Evolutionary conservation across 371 early-diverging fungal genomes (phyloP), one percentile per base, ranked within the genome.

Genomic region (Smittium culicis): DNA sequence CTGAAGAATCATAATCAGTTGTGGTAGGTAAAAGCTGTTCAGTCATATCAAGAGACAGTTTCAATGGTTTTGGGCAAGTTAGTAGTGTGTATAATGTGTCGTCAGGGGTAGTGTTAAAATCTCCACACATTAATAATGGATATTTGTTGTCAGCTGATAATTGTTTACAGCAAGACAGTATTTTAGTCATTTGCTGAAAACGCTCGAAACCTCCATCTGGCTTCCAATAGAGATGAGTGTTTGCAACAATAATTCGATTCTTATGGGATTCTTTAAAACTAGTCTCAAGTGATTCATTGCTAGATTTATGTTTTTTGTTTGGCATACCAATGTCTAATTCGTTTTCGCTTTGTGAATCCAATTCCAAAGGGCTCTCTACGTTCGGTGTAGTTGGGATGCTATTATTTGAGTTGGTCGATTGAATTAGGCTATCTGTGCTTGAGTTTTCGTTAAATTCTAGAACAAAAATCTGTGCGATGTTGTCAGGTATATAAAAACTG

Each of bases 191-290:
- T 67, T 77, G 77, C 62, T 70, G 71, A 30, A 77, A 62, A 27
- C 77, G 68, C 67, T 76, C 71, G 34, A 69, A 77, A 66, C 77
- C 69, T 1, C 66, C 77, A 1, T 54, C 65, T 1, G 80, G 79
- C 17, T 71, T 54, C 84, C 84, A 83, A 57, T 70, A 81, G 63
- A 83, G 58, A 66, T 83, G 84, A 20, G 78, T 78, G 64, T 80
- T 83, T 1, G 80, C 72, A 1, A 83, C 70, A 33, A 83, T 68
- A 1, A 83, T 30, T 14, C 34, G 60, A 5, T 20, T 34, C 60
- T 5, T 20, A 11, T 30, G 5, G 20, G 20, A 5, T 30, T 60
- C 20, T 33, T 5, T 5, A 34, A 11, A 60, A 11, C 5, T 20
- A 11, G 5, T 20, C 60, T 5, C 32, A 60, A 34, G 11, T 34